Evolutionary conservation across 805 yeast species (phyloP).

Genomic region (Pichia phayaonensis): DNA sequence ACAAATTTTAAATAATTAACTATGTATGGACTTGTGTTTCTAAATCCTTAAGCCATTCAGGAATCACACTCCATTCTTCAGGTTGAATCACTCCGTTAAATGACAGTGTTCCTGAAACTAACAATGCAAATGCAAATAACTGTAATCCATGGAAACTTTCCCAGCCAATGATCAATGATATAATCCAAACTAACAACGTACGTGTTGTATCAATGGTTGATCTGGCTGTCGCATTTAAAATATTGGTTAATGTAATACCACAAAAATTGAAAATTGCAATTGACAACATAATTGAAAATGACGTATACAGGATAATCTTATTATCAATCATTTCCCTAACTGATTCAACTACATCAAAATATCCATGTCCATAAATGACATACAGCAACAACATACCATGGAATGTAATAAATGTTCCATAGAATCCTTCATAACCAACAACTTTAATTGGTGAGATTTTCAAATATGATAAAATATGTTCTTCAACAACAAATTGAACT

Average conservation of each 20-base stretch:
- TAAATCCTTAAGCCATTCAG: slow-evolving; percentile 34
- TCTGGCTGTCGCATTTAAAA: slow-evolving; percentile 66
- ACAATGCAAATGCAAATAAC: slow-evolving; percentile 50
- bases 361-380: slow-evolving; percentile 38
- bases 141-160: slow-evolving; percentile 59
- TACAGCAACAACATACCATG: slow-evolving; percentile 38
- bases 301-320: slow-evolving; percentile 38
- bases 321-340: slow-evolving; percentile 41
- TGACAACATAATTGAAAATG: slow-evolving; percentile 61
- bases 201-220: slow-evolving; percentile 75
- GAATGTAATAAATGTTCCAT: slow-evolving; percentile 45
- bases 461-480: slow-evolving; percentile 48
- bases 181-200: slow-evolving; percentile 67
- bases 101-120: slow-evolving; percentile 66
- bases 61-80: slow-evolving; percentile 40
- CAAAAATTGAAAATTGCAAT: slow-evolving; percentile 66
- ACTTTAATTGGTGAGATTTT: slow-evolving; percentile 53
- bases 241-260: slow-evolving; percentile 61
- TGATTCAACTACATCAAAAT: slow-evolving; percentile 49
- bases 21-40: slow-evolving; percentile 7
- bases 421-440: slow-evolving; percentile 70
- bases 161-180: slow-evolving; percentile 68
- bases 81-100: slow-evolving; percentile 64
- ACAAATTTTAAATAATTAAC: background rate
- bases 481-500: slow-evolving; percentile 71